Percentiles rank a stretch among this genome's conserved stretches.
Conservation (phyloP, 2,329 filamentous ascomycete genomes). For the Mariannaea elegans region DNA sequence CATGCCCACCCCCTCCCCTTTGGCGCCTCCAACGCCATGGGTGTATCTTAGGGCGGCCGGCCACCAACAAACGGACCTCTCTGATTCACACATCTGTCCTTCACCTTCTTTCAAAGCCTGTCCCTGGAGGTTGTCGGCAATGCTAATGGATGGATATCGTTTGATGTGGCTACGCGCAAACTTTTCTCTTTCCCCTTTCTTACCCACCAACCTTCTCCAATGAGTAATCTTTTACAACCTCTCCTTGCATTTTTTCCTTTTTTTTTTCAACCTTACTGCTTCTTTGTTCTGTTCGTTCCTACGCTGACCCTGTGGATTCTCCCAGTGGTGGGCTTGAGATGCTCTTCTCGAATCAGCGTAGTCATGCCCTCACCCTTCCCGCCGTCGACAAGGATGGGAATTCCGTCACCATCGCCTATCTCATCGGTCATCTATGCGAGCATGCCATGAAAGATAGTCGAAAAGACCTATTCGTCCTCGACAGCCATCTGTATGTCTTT, state of each 20-base stretch:
- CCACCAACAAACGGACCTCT: not conserved
- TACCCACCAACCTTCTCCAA: conserved; percentile 7
- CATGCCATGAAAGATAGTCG: conserved; percentile 86
- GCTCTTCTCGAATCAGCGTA: conserved; percentile 85
- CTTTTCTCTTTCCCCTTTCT: not conserved
- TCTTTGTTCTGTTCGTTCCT: conserved; percentile 9
- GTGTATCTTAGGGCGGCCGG: not conserved
- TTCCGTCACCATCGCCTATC: conserved; percentile 74
- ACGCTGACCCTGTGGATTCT: conserved; percentile 32
- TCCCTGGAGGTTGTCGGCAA: conserved; percentile 3
- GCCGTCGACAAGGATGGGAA: conserved; percentile 65
- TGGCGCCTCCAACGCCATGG: not conserved
- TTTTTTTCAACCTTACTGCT: not conserved
- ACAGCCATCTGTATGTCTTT: conserved; percentile 81
- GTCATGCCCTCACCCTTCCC: conserved; percentile 76
- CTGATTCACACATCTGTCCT: not conserved
- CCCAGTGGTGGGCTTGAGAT: conserved; percentile 89
- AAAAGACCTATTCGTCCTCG: conserved; percentile 89
- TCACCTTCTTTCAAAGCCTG: conserved; percentile 11
- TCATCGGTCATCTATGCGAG: conserved; percentile 82
- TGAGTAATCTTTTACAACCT: not conserved
- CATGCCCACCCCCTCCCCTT: conserved; percentile 4
- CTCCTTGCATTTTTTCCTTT: conserved; percentile 1
- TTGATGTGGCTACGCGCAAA: conserved; percentile 1
- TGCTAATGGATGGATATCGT: not conserved